A percentile compares a stretch with the other conserved stretches of the same genome.
phyloP scores from a whole-genome alignment of 768 basidiomycete genomes.

The Lactifluus volemus region DNA sequence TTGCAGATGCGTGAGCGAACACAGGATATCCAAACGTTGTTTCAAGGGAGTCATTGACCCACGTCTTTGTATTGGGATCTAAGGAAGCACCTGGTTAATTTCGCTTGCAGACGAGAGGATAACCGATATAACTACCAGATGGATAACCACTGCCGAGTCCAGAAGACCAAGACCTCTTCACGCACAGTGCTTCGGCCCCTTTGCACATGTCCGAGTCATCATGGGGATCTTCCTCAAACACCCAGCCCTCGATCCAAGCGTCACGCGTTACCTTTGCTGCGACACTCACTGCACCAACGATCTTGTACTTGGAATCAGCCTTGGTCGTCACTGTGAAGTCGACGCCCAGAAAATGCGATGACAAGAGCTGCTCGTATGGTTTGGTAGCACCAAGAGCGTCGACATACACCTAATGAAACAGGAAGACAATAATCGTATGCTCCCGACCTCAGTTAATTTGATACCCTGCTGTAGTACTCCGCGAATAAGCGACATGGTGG shows the following conservation, averaged over 20 bases:
- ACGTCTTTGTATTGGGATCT: conserved; percentile 92
- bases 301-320: conserved; percentile 93
- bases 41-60: conserved; percentile 69
- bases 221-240: conserved; percentile 45
- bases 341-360: conserved; percentile 65
- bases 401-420: conserved; percentile 70
- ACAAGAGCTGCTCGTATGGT: conserved; percentile 79
- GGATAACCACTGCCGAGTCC: conserved; percentile 85
- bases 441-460: conserved; percentile 61
- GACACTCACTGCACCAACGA: conserved; percentile 94
- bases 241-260: conserved; percentile 80
- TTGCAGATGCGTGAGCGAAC: neutral
- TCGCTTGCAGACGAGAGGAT: neutral
- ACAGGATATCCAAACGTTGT: conserved; percentile 85
- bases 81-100: neutral
- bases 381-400: conserved; percentile 87
- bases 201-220: neutral
- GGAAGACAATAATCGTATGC: neutral
- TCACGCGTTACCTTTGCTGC: conserved; percentile 97
- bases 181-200: neutral
- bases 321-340: conserved; percentile 84
- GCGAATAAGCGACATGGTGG: conserved; percentile 81
- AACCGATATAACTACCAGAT: conserved; percentile 39
- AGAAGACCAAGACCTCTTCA: conserved; percentile 25
- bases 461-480: conserved; percentile 79